Evolutionary conservation across 2,329 filamentous ascomycete species (phyloP), one percentile per base, ranked within the genome.

Genomic region (Aspergillus niger): DNA sequence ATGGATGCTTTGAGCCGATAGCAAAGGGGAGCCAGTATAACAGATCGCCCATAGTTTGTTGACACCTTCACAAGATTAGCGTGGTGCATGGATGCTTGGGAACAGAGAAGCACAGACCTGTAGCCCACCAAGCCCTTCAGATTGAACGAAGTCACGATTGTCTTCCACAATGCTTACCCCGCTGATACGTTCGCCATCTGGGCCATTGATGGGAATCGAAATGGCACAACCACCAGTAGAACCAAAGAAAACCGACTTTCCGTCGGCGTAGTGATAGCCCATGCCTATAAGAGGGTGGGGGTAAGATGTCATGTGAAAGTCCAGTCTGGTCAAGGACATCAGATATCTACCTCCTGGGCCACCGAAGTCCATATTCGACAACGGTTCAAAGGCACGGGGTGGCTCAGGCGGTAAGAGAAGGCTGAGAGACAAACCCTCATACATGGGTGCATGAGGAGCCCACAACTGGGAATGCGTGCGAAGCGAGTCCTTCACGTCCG

Each of bases 321-420:
- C 17, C 30, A 62, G 28, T 6, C 52, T 50, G 22, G 59, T 58
- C 26, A 65, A 44, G 2, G 41, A 58, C 11, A 32, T 20, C 3
- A 65, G 52, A 22, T 22, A 22, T 13, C 26, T 17, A n/a, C 63
- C 61, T 15, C 39, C 22, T 26, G 32, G 41, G 7, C 59, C 57
- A 20, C 59, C 62, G 22, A 64, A 65, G 36, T 64, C 62, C 15
- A 64, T 55, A 50, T 58, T 64, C 13, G 39, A 24, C 3, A 65
- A 20, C 5, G 62, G 57, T 41, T 59, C 49, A 43, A 61, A 65
- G 3, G 43, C 11, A 17, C 38, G 41, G n/a, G 24, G 8, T 8
- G 55, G n/a, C 28, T 8, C 22, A 13, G n/a, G 15, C 26, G 56
- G 58, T 30, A 52, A 26, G 13, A 60, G 49, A 22, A 36, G 11